Conservation (phyloP, 768 basidiomycete genomes). For the Amanita molliuscula region DNA sequence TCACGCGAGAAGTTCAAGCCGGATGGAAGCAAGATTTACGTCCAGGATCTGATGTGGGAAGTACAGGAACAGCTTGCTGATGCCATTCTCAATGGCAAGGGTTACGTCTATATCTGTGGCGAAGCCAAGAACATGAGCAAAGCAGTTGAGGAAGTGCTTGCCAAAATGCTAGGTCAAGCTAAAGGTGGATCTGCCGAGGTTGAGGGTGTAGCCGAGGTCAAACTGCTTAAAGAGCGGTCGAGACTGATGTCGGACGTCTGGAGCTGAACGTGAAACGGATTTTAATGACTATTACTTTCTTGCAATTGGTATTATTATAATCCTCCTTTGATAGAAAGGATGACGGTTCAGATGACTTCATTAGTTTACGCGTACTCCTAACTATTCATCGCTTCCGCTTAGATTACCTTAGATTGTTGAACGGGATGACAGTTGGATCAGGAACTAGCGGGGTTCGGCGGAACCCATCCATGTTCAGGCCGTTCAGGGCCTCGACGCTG, state of each 20-base stretch:
- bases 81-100: conserved; percentile 87
- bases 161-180: conserved; percentile 78
- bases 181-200: conserved; percentile 85
- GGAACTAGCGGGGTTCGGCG: background rate
- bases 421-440: background rate
- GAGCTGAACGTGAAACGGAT: conserved; percentile 39
- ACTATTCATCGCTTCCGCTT: background rate
- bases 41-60: conserved; percentile 95
- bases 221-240: conserved; percentile 90
- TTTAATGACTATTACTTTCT: background rate
- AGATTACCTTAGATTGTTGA: background rate
- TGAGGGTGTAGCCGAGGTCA: conserved; percentile 87
- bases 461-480: conserved; percentile 21
- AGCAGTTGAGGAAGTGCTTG: conserved; percentile 85
- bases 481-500: conserved; percentile 22
- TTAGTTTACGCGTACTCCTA: background rate
- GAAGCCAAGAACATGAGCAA: conserved; percentile 97
- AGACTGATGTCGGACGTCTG: conserved; percentile 83
- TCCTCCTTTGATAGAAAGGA: background rate
- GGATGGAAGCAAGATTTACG: conserved; percentile 94
- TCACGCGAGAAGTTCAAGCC: conserved; percentile 86
- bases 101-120: conserved; percentile 96
- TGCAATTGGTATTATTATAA: background rate
- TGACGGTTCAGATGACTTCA: background rate
- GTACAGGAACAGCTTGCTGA: conserved; percentile 76